Evolutionary conservation across 2,329 filamentous ascomycete species (phyloP), one percentile per base, ranked within the genome.

Genomic region (Botrytis cinerea): DNA sequence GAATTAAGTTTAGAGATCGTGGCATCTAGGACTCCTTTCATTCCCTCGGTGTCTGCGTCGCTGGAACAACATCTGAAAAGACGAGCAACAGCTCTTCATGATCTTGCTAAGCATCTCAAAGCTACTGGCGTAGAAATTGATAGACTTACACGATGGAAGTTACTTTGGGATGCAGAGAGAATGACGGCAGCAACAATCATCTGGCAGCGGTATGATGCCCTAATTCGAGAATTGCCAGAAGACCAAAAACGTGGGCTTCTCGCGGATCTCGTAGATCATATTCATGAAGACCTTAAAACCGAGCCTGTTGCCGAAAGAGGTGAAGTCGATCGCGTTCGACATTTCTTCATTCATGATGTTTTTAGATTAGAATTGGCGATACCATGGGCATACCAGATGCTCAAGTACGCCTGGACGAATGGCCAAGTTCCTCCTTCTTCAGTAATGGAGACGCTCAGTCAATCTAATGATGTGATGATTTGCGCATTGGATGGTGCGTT

Each of bases 111-210:
- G 3, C 90, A 96, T 77, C 83, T 98, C 20, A 87, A 88, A 75
- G 86, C 87, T 9, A 90, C 91, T 46, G 90, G 90, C 74, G 86
- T 90, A 40, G 84, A 89, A 4, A 82, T 98, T 9, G 89, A 92
- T 76, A 88, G 89, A 59, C 84, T 84, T 38, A 91, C 91, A 1
- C 90, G 90, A 77, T 98, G 95, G 94, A 87, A 88, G 75, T 83
- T 99, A 46, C 84, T 99, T n/a, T 93, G 91, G 86, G 91, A 95
- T 79, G 95, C 95, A 0, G 96, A 99, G 82, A 97, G 95, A 82
- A 88, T 98, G 83, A 90, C 92, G 61, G 93, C 94, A 51, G 93
- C 94, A 28, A 87, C 88, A 74, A 86, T 90, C 63, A 86, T 98
- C 54, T 98, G 95, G 94, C 90, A 90, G 75, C 86, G 89, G 71